These are phyloP conservation scores for Cladosporium oxysporum DNA, from an alignment of 2,329 filamentous ascomycete species.

Conservation along the genomic window DNA sequence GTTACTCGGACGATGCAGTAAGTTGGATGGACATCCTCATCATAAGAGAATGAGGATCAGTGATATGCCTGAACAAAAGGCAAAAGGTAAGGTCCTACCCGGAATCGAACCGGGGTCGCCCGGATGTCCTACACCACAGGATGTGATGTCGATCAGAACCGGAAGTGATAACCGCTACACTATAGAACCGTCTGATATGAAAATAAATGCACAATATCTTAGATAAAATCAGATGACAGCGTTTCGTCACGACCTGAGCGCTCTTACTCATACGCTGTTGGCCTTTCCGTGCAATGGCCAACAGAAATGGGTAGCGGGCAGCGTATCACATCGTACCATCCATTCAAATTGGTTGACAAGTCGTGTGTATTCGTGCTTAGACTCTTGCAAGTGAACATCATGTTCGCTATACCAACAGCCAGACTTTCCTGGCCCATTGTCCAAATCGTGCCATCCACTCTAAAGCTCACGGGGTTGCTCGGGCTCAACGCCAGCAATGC, in stretches of 20 bases:
- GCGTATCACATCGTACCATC: background rate
- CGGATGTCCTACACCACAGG: background rate
- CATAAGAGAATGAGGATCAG: too few species aligned
- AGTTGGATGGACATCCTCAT: too few species aligned
- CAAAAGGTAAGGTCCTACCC: background rate
- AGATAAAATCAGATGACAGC: too few species aligned
- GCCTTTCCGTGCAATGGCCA: too few species aligned
- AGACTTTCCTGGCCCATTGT: background rate
- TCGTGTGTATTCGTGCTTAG: background rate
- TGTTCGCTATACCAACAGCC: background rate
- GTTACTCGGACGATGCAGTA: too few species aligned
- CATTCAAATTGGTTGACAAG: background rate
- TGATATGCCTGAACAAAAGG: background rate
- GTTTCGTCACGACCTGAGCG: too few species aligned
- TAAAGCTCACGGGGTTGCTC: conserved; percentile 19
- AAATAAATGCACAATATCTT: too few species aligned
- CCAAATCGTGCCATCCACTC: background rate
- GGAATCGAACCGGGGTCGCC: background rate
- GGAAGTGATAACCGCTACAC: background rate
- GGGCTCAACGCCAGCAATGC: conserved; percentile 68
- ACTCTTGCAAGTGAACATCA: background rate
- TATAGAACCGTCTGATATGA: background rate
- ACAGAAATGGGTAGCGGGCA: too few species aligned
- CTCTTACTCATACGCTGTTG: too few species aligned
- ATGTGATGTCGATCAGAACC: background rate